Base-by-base conservation (phyloP, 306 rosid genomes). In the Acacia confusa region DNA sequence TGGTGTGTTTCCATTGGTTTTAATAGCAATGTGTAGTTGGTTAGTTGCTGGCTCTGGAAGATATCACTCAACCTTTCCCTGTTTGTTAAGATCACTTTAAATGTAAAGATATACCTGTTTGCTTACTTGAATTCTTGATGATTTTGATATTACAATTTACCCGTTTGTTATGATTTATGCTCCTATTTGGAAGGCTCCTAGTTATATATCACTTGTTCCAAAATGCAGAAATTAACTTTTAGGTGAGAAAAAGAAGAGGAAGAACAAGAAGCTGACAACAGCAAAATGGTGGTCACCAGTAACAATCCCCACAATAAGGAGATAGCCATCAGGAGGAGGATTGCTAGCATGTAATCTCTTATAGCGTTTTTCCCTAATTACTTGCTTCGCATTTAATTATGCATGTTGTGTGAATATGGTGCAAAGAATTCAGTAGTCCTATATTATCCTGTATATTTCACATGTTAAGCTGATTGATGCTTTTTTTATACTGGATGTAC, bases 301-400 rank as follows among this genome's bases (percentile, higher is more conserved):
- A 81, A 84, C 61, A 92, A 88, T 88, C 85, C 97, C 71, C 91
- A 90, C 76, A 78, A 78, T 65, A 92, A 77, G 89, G 97, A 95
- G 91, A 77, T 90, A 20, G 76, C 82, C 50, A 85, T 92, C 86
- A 90, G 97, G 88, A 92, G 78, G 85, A 89, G 95, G 89, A 95
- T 95, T 66, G 80, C 88, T 32, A 91, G 94, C 98, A 90, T 95
- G 97, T 92, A 87, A 65, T 14, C 78, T 81, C 82, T 61, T 44
- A 63, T 60, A 75, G 27, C 80, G 61, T 61, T 52, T 75, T 80
- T 44, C 60, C 77, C 70, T 67, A 1, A 25, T 44, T 82, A 15
- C 47, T 64, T 76, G 82, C 64, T 82, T 79, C 6, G 12, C 77
- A 20, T 79, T 0, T 43, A 70, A 43, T 76, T 65, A 20, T 30